A percentile compares a stretch with the other conserved stretches of the same genome.
phyloP scores from a whole-genome alignment of 192 early-diverging fungal species.

The Coemansia sp. region DNA sequence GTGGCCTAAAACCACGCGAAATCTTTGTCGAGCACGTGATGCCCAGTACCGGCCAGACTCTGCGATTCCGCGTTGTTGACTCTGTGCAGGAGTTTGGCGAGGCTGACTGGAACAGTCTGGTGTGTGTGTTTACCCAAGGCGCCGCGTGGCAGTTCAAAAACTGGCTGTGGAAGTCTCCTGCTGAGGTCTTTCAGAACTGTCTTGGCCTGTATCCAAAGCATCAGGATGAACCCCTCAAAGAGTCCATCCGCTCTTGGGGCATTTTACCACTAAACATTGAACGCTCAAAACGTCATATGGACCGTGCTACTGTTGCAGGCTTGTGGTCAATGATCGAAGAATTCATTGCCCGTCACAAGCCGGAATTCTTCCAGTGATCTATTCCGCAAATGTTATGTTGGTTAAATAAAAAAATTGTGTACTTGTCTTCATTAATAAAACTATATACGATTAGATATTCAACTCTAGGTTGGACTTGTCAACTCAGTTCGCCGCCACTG shows the following conservation, averaged over 20 bases:
- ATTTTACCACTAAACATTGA: slow-evolving; percentile 43
- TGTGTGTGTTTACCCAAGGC: slow-evolving; percentile 88
- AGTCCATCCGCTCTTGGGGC: slow-evolving; percentile 26
- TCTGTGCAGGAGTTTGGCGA: slow-evolving; percentile 67
- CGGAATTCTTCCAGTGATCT: slow-evolving; percentile 24
- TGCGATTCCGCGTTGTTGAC: slow-evolving; percentile 80
- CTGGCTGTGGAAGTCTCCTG: slow-evolving; percentile 84
- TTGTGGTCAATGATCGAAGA: slow-evolving; percentile 46
- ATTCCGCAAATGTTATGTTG: neutral
- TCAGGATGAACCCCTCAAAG: slow-evolving; percentile 46
- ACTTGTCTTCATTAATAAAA: too few species aligned
- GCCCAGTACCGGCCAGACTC: slow-evolving; percentile 44
- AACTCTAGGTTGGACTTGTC: neutral
- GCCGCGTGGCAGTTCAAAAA: slow-evolving; percentile 93
- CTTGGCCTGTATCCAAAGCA: slow-evolving; percentile 61
- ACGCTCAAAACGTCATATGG: slow-evolving; percentile 46
- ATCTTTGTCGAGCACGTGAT: slow-evolving; percentile 61
- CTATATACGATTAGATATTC: too few species aligned
- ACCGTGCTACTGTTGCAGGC: slow-evolving; percentile 38
- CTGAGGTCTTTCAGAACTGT: slow-evolving; percentile 77
- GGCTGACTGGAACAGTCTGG: slow-evolving; percentile 85
- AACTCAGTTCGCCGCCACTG: slow-evolving; percentile 15
- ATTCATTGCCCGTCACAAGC: slow-evolving; percentile 41
- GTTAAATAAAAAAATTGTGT: slow-evolving; percentile 2
- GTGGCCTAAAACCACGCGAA: slow-evolving; percentile 64